Conservation (phyloP, 257 asterid species). For the Primulina tabacum region DNA sequence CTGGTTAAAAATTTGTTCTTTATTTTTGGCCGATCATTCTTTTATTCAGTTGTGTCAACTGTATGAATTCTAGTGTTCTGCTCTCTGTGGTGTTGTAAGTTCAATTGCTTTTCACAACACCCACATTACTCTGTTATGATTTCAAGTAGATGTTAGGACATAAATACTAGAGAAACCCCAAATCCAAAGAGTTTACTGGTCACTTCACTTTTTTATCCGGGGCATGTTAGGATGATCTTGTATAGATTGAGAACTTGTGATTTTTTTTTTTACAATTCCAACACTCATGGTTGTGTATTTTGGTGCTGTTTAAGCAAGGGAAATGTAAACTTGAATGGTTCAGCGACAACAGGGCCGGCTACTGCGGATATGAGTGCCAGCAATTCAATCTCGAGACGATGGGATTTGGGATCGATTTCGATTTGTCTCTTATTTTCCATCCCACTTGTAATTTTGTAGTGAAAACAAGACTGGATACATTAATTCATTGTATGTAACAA, state of each 20-base stretch:
- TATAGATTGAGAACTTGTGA: too few species aligned
- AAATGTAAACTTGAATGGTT: slow-evolving; percentile 26
- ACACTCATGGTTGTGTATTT: not conserved
- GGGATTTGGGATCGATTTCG: slow-evolving; percentile 18
- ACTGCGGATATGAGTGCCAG: slow-evolving; percentile 21
- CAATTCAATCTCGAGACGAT: slow-evolving; percentile 10
- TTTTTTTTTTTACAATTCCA: too few species aligned
- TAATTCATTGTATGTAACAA: not conserved
- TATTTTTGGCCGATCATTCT: too few species aligned
- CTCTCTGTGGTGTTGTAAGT: too few species aligned
- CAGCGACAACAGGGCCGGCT: slow-evolving; percentile 22
- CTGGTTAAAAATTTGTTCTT: not conserved
- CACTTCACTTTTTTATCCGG: too few species aligned
- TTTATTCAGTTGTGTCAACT: too few species aligned
- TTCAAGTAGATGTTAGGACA: not conserved
- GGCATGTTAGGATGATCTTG: too few species aligned
- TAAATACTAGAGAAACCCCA: not conserved
- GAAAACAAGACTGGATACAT: not conserved
- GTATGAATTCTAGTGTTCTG: too few species aligned
- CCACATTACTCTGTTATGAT: not conserved
- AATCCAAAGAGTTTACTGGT: not conserved
- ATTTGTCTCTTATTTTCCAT: slow-evolving; percentile 18
- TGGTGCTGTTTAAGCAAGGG: slow-evolving; percentile 26
- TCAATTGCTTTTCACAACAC: too few species aligned
- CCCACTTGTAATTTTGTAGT: not conserved